Base-by-base conservation (phyloP, 2,329 filamentous ascomycete genomes). In the Aureobasidium namibiae region DNA sequence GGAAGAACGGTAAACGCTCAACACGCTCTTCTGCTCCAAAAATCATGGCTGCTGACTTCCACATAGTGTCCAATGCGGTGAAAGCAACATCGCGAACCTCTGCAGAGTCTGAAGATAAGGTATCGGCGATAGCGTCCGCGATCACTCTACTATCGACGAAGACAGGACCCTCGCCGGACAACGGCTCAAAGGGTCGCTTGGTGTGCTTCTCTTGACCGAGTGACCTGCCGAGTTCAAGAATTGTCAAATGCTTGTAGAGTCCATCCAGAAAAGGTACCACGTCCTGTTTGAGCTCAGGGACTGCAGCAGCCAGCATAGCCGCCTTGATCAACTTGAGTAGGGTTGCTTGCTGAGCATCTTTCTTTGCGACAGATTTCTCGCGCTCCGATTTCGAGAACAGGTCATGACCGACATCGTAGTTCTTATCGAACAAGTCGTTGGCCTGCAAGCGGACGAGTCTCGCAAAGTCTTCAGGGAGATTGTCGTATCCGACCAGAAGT, bases 291-390 rank as follows among this genome's bases (percentile, higher is more conserved):
- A 96, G 85, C 34, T 92, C 89, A 0, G 89, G 84, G 9, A 97
- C 76, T 0, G 91, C 95, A 44, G 88, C 84, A 0, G 92, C 89
- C 69, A 88, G 90, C 72, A 97, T 89, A 67, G 90, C 82, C 1
- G 92, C 90, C 71, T 96, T 96, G 61, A 99, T 77, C 5, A 99
- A 79, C 63, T 90, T 92, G 73, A 92, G 92, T 64, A 96, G 76
- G 8, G 85, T 86, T 23, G 85, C 79, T 67, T 97, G 91, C 70
- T 97, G 89, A 11, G 85, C 85, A 61, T 89, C 81, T 67, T 94
- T 92, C 76, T 99, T 99, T 6, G 85, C 79, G 21, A 94, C 88
- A 1, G 92, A 96, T 65, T 87, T 88, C 38, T 90, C 84, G 44
- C 88, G 82, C 64, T 96, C 90, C 0, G 89, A 88, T 13, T 82